Base-by-base conservation (phyloP, 2,329 filamentous ascomycete genomes). In the Diaporthe eres region DNA sequence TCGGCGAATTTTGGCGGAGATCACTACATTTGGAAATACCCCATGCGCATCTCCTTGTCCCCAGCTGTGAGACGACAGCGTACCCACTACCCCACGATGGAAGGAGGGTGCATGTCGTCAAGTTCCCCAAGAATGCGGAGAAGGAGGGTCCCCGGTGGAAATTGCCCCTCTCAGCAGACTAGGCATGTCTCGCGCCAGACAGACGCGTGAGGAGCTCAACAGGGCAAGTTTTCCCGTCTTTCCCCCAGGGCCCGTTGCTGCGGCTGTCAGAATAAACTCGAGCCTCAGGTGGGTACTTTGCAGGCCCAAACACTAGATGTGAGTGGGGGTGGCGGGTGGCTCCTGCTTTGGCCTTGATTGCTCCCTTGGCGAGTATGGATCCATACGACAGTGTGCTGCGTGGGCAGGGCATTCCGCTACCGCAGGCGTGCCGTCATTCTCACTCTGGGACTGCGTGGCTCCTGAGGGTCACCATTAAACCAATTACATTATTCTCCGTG, bases 111-210 rank as follows among this genome's bases (percentile, higher is more conserved):
- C 44, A 28, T 49, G 61, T 51, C 63, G 63, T 67, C 28, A 68
- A 6, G 4, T 10, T 44, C 7, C 31, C 63, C 44, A 53, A 53
- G 22, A 68, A 34, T 68, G 63, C 63, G 63, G 63, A 68, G 63
- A 68, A 68, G 63, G 63, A 51, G 63, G 63, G 28, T 49, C 63
- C 63, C 19, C 63, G 63, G 63, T 4, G 63, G 25, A 28, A 68
- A 15, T 68, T 51, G 44, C 63, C 63, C 22, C 22, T 68, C 44
- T 10, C 4, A 37, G 28, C 44, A 17, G 63, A 51, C 19, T 67
- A 49, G 61, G 61, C 63, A 68, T 68, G 63, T 68, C 63, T 68
- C 28, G 44, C 63, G 44, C 31, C 63, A 37, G 44, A 37, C 28
- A 53, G 53, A 31, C 47, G 63, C 44, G 47, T 51, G 44, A 12